Base-by-base conservation (phyloP, 2,329 filamentous ascomycete genomes). In the Epicoccum sorghinum region DNA sequence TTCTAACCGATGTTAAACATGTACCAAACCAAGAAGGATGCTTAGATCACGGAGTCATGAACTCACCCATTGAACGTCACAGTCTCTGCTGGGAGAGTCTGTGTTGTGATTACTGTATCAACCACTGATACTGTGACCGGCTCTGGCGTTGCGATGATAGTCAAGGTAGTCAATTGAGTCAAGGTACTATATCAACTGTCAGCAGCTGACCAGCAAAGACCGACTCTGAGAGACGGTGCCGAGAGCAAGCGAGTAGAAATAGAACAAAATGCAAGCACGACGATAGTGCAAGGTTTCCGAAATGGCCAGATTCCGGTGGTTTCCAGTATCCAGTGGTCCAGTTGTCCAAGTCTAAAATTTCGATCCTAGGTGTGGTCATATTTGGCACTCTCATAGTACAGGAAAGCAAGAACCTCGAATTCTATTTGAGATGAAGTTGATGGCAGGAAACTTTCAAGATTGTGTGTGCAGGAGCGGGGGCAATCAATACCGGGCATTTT, bases 41-140 rank as follows among this genome's bases (percentile, higher is more conserved):
- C 29, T 30, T 30, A 30, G 29, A 30, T 18, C 18, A 18, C 18
- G 18, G 3, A 18, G 18, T 18, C 7, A 30, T 7, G 12, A 30
- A 35, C 44, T 38, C 18, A 47, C 44, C 44, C 44, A 24, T 51
- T 51, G 27, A 44, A 51, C 1, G 47, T 51, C 24, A 45, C 47
- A 1, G 47, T 51, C 4, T 42, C 41, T 6, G 27, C 47, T 1
- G 47, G 40, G 2, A 51, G 27, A 7, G 40, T 51, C 12, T 37
- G 14, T 4, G 47, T 51, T 3, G 40, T 35, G 24, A 38, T n/a
- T 13, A 51, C 33, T 8, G 50, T 53, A 8, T 44, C 39, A 6
- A 25, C 27, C 10, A 53, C 6, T 2, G 50, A 47, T 4, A 52
- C 18, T 3, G 49, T 52, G 12, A 46, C 13, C 18, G 36, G 29